phyloP scores from a whole-genome alignment of 2,329 filamentous ascomycete species.

The Claviceps cyperi region DNA sequence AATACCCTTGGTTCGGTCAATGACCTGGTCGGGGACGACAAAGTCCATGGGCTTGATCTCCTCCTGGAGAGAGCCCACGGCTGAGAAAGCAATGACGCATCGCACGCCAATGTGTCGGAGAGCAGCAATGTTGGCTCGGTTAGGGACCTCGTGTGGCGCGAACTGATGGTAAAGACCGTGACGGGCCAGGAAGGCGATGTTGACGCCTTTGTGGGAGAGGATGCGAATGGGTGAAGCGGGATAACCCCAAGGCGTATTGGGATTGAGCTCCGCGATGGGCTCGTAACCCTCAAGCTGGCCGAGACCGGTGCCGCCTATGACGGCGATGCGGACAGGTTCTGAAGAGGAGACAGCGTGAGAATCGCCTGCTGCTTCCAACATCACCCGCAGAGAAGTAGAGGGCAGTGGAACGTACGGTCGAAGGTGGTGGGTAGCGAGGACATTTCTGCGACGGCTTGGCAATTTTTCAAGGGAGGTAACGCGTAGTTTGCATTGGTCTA shows the following conservation, averaged over 20 bases:
- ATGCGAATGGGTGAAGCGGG: constrained; percentile 69
- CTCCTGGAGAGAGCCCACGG: constrained; percentile 84
- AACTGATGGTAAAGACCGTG: constrained; percentile 82
- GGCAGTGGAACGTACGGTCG: constrained; percentile 31
- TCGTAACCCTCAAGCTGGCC: constrained; percentile 76
- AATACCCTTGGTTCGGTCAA: constrained; percentile 92
- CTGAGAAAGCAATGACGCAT: constrained; percentile 85
- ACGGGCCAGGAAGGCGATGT: constrained; percentile 85
- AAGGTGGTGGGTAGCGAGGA: constrained; percentile 41
- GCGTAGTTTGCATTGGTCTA: no score
- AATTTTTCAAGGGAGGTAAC: not conserved
- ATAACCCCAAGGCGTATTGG: constrained; percentile 75
- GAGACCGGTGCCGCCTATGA: constrained; percentile 88
- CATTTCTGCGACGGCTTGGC: constrained; percentile 22
- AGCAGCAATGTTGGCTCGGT: constrained; percentile 96
- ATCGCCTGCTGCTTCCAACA: not conserved
- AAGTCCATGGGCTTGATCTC: constrained; percentile 93
- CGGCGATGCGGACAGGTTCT: constrained; percentile 68
- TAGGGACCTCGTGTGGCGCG: constrained; percentile 88
- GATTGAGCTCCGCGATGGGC: constrained; percentile 63
- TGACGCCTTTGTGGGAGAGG: constrained; percentile 68
- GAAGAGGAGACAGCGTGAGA: not conserved
- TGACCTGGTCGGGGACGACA: constrained; percentile 88
- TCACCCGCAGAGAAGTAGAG: not conserved
- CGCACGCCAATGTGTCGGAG: constrained; percentile 79